Evolutionary conservation across 2,329 filamentous ascomycete genomes (phyloP), one percentile per base, ranked within the genome.

Genomic region (Colletotrichum sp.): DNA sequence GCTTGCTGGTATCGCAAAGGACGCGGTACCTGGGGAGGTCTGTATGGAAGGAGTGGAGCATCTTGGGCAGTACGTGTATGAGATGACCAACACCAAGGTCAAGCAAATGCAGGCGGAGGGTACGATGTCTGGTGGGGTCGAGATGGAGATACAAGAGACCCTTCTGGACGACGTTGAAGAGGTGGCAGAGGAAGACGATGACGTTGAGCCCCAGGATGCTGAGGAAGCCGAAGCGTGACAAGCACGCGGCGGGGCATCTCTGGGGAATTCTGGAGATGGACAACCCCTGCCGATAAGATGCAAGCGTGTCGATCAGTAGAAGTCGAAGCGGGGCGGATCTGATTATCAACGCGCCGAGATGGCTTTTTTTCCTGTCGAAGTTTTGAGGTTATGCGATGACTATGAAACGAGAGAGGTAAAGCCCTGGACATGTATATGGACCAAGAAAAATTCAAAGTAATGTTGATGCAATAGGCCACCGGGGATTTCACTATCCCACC

Each of bases 41-140:
- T 89, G 92, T 24, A 99, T 99, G 95, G 95, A 96, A 80, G 92
- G 94, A 39, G 93, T 99, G 2, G 96, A 99, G 87, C 97, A 99
- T 86, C 85, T 99, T 44, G 97, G 97, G 1, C 94, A 98, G 85
- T 99, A 98, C 84, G 96, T 99, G 26, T 98, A 92, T 83, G 95
- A 99, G 84, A 99, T 99, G 95, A 98, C 96, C 5, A 91, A 94
- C 63, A 91, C 90, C 2, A 89, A 85, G 81, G 78, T 91, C 44
- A 84, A 88, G 81, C 88, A 91, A 81, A 77, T 92, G 62, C 85
- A 87, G 67, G 84, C 80, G 12, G 88, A 85, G 67, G 82, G 81
- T 4, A 64, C 62, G 52, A 34, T 59, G 13, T 44, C 59, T 39
- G 66, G 60, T 39, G 26, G 83, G 83, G 9, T 73, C 84, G 62